Evolutionary conservation across 306 rosid genomes (phyloP).

Genomic region (Trifolium repens): DNA sequence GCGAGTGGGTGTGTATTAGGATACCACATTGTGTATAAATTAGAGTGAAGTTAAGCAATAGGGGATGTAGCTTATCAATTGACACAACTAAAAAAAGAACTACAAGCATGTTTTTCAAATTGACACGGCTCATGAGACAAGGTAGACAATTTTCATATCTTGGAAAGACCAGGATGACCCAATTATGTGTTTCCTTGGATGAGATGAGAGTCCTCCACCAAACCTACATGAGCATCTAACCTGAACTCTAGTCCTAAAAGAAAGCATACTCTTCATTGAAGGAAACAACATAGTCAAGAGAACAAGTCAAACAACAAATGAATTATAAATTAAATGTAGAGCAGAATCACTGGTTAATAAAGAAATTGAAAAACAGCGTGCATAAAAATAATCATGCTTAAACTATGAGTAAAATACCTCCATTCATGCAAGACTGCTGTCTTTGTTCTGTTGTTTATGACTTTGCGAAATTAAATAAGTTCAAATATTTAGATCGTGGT

Average conservation of each 20-base stretch:
- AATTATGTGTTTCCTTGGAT: not conserved
- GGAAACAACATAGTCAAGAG: not conserved
- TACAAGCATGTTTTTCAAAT: not conserved
- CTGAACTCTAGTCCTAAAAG: not conserved
- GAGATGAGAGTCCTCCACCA: not conserved
- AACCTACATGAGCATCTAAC: not conserved
- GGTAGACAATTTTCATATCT: not conserved
- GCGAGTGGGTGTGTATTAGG: not conserved
- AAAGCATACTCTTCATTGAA: not conserved
- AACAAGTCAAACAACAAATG: not conserved
- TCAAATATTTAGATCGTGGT: slow-evolving; percentile 5
- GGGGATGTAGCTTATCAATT: too few relatives aligned
- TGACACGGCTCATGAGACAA: not conserved
- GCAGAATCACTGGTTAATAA: not conserved
- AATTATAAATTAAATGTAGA: not conserved
- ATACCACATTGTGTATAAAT: not conserved
- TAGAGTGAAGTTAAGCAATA: too few relatives aligned
- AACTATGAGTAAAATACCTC: not conserved
- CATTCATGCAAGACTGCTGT: not conserved
- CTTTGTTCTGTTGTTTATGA: slow-evolving; percentile 18
- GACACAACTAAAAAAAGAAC: too few relatives aligned
- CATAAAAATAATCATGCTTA: slow-evolving; percentile 22
- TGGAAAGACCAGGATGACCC: not conserved
- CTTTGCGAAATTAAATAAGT: not conserved
- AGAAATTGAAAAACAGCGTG: not conserved